Percentiles rank a stretch among this genome's conserved stretches.
phyloP scores from a whole-genome alignment of 257 asterid species.

The Linaria vulgaris region DNA sequence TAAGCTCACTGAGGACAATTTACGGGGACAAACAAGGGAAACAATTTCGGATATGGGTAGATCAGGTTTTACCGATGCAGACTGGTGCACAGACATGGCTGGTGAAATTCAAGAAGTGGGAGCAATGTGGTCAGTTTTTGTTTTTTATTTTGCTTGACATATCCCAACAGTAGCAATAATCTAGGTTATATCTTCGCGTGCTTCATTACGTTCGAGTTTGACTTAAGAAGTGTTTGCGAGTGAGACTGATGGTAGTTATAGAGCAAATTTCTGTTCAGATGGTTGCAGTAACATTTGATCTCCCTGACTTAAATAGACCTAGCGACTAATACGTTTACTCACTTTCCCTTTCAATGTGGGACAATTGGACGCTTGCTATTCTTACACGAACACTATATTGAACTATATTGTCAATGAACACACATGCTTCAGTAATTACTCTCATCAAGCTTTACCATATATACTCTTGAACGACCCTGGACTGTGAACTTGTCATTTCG shows the following conservation, averaged over 20 bases:
- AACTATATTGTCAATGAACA: no score
- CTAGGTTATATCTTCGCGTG: background rate
- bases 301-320: no score
- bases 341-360: no score
- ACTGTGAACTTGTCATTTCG: background rate
- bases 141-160: background rate
- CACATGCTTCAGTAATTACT: no score
- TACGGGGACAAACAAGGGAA: conserved; percentile 75
- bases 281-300: no score
- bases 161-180: background rate
- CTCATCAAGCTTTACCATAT: background rate
- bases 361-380: no score
- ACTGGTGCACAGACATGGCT: conserved; percentile 77
- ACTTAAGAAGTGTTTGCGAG: no score
- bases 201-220: background rate
- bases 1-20: conserved; percentile 45
- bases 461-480: background rate
- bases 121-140: conserved; percentile 61
- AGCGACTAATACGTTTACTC: no score
- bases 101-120: conserved; percentile 89
- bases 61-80: conserved; percentile 72
- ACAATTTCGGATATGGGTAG: conserved; percentile 78
- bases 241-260: no score
- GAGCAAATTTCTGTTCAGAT: no score
- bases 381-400: no score